phyloP scores from a whole-genome alignment of 108 stramenopile genomes.

The Bacterosira constricta region DNA sequence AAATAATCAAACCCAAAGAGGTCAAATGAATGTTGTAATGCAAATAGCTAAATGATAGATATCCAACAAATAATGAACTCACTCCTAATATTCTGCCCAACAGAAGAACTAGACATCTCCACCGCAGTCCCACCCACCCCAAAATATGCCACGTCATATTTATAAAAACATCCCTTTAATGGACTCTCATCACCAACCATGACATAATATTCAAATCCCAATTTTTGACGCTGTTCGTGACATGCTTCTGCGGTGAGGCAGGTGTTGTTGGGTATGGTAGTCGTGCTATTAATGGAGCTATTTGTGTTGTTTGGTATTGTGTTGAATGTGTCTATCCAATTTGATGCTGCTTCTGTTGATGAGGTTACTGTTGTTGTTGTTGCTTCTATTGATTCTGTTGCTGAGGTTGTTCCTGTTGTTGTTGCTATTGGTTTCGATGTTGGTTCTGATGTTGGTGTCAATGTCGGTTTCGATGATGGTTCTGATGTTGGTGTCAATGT shows the following conservation, averaged over 20 bases:
- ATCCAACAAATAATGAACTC: neutral
- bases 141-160: slow-evolving; percentile 1
- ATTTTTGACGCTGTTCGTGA: neutral
- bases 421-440: neutral
- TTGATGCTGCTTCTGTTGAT: neutral
- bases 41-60: neutral
- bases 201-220: neutral
- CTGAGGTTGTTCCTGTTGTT: no score
- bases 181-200: neutral
- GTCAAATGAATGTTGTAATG: neutral
- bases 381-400: no score
- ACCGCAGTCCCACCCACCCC: neutral
- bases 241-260: neutral
- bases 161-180: neutral
- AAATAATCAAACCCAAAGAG: neutral
- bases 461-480: neutral
- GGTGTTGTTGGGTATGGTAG: neutral
- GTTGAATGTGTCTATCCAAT: neutral
- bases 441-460: neutral
- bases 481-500: neutral
- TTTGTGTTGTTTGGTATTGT: neutral
- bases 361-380: neutral
- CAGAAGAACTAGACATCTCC: neutral
- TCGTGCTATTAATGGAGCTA: neutral
- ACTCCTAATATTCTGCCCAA: neutral